Percentiles rank a stretch among this genome's conserved stretches.
phyloP scores from a whole-genome alignment of 176 grass and related monocot species.

The Musa beccarii region DNA sequence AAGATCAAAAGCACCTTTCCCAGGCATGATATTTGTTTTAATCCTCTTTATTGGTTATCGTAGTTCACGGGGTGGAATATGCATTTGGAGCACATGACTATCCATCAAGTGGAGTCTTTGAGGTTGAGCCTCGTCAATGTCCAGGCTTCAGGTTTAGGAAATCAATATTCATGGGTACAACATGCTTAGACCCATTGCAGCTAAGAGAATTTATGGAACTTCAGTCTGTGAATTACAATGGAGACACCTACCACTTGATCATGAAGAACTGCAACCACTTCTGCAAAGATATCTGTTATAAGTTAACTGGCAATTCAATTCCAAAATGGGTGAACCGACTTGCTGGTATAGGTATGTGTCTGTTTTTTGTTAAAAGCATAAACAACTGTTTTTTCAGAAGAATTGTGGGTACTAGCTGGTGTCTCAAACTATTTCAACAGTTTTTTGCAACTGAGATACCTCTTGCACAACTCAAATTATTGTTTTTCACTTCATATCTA shows the following conservation, averaged over 20 bases:
- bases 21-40: neutral
- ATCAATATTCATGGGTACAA: slow-evolving; percentile 91
- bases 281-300: slow-evolving; percentile 93
- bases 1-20: slow-evolving; percentile 6
- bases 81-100: slow-evolving; percentile 98
- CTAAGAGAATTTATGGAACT: slow-evolving; percentile 91
- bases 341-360: slow-evolving; percentile 70
- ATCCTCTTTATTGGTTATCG: neutral
- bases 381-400: neutral
- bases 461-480: neutral
- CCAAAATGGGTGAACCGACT: slow-evolving; percentile 97
- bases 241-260: slow-evolving; percentile 90
- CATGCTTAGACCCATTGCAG: slow-evolving; percentile 79
- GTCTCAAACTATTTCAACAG: neutral
- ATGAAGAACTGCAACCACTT: slow-evolving; percentile 98
- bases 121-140: slow-evolving; percentile 88
- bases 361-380: neutral
- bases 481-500: neutral
- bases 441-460: too few species aligned
- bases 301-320: slow-evolving; percentile 75
- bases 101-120: slow-evolving; percentile 89
- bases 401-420: neutral
- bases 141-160: slow-evolving; percentile 94
- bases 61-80: slow-evolving; percentile 96
- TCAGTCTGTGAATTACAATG: slow-evolving; percentile 78